These are phyloP conservation scores for Pseudogymnoascus sp. DNA, from an alignment of 2,329 filamentous ascomycete species.

Conservation along the genomic window DNA sequence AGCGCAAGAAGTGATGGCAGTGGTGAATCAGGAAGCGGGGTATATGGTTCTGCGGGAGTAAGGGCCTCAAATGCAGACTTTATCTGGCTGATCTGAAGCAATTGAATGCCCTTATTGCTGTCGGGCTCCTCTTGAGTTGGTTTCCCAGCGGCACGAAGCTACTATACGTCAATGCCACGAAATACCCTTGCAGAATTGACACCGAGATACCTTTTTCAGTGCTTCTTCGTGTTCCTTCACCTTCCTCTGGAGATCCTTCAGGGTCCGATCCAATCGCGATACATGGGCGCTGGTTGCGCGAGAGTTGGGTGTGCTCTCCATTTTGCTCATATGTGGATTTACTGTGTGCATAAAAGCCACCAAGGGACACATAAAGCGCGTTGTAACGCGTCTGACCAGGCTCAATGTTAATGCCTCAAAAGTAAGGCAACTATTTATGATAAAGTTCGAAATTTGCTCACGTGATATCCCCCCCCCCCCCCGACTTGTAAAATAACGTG, in stretches of 20 bases:
- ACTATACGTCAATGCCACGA: constrained; percentile 11
- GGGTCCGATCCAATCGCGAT: constrained; percentile 54
- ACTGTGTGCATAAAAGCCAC: neutral
- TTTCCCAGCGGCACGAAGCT: constrained; percentile 24
- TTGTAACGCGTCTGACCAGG: neutral
- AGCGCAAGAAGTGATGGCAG: constrained; percentile 65
- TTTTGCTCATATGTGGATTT: neutral
- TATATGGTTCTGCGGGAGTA: constrained; percentile 51
- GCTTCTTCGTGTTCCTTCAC: constrained; percentile 47
- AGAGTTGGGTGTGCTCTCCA: constrained; percentile 18
- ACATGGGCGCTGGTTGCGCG: constrained; percentile 37
- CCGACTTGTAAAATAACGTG: neutral
- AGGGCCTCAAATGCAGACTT: constrained; percentile 59
- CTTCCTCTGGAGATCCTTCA: constrained; percentile 56
- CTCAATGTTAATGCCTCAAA: neutral
- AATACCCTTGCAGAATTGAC: neutral
- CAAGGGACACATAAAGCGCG: neutral
- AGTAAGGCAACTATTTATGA: neutral
- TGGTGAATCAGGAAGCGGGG: constrained; percentile 59
- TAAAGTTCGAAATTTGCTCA: neutral
- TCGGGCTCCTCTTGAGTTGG: constrained; percentile 23
- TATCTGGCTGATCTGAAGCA: constrained; percentile 43
- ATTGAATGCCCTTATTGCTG: constrained; percentile 29
- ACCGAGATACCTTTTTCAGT: constrained; percentile 36
- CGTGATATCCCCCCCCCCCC: neutral